Conservation (phyloP, 2,329 filamentous ascomycete genomes). For the Penicillium concentricum region DNA sequence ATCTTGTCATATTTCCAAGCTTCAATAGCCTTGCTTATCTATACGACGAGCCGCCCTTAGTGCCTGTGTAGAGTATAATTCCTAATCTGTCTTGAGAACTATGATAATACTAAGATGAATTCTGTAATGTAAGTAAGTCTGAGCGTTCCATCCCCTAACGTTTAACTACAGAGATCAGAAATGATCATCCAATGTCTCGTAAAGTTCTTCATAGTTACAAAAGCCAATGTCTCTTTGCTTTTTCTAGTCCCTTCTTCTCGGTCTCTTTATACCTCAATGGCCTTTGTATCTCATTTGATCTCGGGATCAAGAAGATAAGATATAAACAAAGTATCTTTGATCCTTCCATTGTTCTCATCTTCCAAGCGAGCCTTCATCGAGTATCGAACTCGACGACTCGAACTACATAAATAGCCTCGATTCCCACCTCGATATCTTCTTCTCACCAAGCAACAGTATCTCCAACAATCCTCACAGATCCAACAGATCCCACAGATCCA, state of each 20-base stretch:
- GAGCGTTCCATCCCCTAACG: neutral
- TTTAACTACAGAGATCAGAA: neutral
- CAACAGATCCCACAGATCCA: neutral
- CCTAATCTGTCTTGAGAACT: neutral
- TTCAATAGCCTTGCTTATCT: neutral
- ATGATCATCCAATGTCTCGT: neutral
- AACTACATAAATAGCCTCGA: neutral
- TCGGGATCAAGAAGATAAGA: neutral
- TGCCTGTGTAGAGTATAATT: neutral
- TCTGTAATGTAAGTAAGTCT: neutral
- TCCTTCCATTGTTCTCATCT: neutral
- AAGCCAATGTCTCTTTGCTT: neutral
- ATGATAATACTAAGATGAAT: no score
- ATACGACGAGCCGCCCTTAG: neutral
- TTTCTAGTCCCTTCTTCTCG: neutral
- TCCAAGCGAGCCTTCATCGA: neutral
- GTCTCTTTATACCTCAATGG: neutral
- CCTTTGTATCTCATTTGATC: neutral
- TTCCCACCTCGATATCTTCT: neutral
- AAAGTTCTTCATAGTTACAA: neutral
- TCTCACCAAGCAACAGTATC: neutral
- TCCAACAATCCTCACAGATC: neutral
- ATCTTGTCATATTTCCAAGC: no score
- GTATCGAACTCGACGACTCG: neutral
- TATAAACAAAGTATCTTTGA: neutral